These are phyloP conservation scores for Thalassiosira exigua DNA, from an alignment of 352 stramenopile genomes.

Conservation along the genomic window DNA sequence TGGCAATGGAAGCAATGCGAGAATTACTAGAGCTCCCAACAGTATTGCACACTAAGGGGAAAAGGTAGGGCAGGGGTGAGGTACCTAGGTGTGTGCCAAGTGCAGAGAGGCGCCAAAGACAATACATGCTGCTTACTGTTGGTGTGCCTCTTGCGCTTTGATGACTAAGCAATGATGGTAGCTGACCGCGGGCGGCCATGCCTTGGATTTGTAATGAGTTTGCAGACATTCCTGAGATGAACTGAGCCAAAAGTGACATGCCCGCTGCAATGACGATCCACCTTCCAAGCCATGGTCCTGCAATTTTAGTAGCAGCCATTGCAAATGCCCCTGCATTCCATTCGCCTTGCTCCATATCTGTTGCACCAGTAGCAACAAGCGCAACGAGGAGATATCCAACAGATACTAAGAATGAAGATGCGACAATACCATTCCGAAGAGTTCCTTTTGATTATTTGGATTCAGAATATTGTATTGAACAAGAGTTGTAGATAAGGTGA, in stretches of 20 bases:
- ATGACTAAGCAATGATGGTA: slow-evolving; percentile 86
- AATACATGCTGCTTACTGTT: slow-evolving; percentile 86
- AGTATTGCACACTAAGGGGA: background rate
- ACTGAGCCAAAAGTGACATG: slow-evolving; percentile 88
- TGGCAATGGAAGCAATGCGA: background rate
- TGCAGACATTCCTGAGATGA: slow-evolving; percentile 89
- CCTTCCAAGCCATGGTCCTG: slow-evolving; percentile 81
- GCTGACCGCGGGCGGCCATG: slow-evolving; percentile 87
- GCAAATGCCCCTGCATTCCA: slow-evolving; percentile 91
- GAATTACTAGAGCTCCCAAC: background rate
- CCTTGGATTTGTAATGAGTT: slow-evolving; percentile 88
- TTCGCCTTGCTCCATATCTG: slow-evolving; percentile 82
- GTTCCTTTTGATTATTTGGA: slow-evolving; percentile 85
- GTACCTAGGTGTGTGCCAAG: slow-evolving; percentile 88
- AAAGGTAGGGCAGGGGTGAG: slow-evolving; percentile 89
- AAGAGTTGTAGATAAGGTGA: too few relatives aligned
- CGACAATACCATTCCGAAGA: slow-evolving; percentile 87
- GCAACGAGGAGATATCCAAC: slow-evolving; percentile 89
- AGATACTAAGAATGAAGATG: slow-evolving; percentile 86
- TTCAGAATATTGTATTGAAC: too few relatives aligned
- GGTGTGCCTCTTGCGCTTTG: slow-evolving; percentile 76
- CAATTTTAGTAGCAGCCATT: slow-evolving; percentile 86
- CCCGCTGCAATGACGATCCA: slow-evolving; percentile 88
- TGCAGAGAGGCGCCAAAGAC: slow-evolving; percentile 86
- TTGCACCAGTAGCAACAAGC: slow-evolving; percentile 85